A percentile compares a stretch with the other conserved stretches of the same genome.
Evolutionary conservation across 129 eudicot species (phyloP).

Genomic region (Smallanthus sonchifolius): DNA sequence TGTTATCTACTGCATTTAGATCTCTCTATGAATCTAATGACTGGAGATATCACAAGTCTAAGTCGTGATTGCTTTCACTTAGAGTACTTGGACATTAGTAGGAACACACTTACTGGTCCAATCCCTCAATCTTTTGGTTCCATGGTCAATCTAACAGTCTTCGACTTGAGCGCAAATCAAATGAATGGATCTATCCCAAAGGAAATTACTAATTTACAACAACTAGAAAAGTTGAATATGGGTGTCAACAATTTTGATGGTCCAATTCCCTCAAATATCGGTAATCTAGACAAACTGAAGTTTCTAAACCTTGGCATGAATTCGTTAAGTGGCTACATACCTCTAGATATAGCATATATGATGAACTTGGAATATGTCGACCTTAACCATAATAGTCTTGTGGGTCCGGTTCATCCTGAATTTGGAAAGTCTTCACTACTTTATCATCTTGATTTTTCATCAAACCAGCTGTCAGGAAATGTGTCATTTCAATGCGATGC

Average conservation of each 20-base stretch:
- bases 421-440: background rate
- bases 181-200: conserved; percentile 3
- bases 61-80: background rate
- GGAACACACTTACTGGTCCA: background rate
- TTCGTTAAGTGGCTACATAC: background rate
- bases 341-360: background rate
- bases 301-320: conserved; percentile 3
- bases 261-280: background rate
- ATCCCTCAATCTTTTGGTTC: background rate
- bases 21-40: background rate
- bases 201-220: background rate
- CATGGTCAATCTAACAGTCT: background rate
- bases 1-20: background rate
- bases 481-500: background rate
- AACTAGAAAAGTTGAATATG: background rate
- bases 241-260: background rate
- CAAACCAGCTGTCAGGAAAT: background rate
- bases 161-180: background rate
- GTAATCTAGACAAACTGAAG: background rate
- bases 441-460: conserved; percentile 6
- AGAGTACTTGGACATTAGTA: background rate
- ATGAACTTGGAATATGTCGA: background rate
- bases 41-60: background rate
- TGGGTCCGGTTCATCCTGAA: background rate
- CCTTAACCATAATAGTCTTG: background rate